A percentile compares a stretch with the other conserved stretches of the same genome.
phyloP scores from a whole-genome alignment of 2,329 filamentous ascomycete genomes.

The Alternaria solani region DNA sequence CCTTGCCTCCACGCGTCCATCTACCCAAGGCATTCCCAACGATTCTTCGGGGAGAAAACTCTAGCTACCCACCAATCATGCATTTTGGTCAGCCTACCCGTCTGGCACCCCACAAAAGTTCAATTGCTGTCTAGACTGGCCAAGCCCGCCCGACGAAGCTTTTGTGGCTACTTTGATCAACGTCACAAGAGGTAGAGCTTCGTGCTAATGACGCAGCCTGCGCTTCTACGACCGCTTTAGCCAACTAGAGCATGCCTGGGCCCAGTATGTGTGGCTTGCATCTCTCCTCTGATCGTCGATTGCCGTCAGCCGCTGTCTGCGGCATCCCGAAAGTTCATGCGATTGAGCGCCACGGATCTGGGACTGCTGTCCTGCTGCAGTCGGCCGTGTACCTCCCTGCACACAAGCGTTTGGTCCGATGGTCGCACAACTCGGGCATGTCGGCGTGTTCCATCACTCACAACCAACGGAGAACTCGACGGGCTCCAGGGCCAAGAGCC shows the following conservation, averaged over 20 bases:
- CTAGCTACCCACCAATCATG: conserved; percentile 17
- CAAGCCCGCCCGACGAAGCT: conserved; percentile 14
- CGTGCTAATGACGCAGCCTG: neutral
- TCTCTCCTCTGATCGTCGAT: conserved; percentile 15
- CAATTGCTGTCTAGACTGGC: conserved; percentile 16
- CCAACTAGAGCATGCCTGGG: conserved; percentile 12
- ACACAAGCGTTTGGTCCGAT: neutral
- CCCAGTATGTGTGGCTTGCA: neutral
- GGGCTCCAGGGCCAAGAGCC: neutral
- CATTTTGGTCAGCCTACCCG: conserved; percentile 2
- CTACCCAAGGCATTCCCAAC: conserved; percentile 5
- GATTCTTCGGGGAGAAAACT: neutral
- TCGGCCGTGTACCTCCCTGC: neutral
- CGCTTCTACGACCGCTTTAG: neutral
- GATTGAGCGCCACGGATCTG: conserved; percentile 12
- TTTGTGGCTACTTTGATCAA: conserved; percentile 15
- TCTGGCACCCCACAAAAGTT: conserved; percentile 15
- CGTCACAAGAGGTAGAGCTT: conserved; percentile 8
- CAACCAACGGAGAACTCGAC: neutral
- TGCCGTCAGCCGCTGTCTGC: conserved; percentile 21
- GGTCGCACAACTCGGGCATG: neutral
- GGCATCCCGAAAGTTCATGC: conserved; percentile 16
- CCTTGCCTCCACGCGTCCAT: conserved; percentile 7
- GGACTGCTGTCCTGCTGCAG: conserved; percentile 8
- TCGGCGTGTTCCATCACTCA: neutral